Percentiles rank a stretch among this genome's conserved stretches.
Conservation (phyloP, 2,329 filamentous ascomycete genomes). For the Aspergillus sp. region DNA sequence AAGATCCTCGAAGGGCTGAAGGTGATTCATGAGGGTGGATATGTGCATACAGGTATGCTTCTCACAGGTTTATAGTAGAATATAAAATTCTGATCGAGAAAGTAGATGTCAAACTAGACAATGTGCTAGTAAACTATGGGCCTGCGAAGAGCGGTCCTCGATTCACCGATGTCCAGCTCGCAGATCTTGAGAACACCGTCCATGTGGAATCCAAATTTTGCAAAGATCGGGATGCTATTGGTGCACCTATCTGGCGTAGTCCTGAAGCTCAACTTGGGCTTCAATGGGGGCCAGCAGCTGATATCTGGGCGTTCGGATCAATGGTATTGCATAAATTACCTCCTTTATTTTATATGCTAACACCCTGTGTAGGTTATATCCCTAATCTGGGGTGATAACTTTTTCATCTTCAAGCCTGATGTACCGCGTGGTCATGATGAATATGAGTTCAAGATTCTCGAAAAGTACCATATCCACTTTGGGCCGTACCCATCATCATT, state of each 20-base stretch:
- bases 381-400: constrained; percentile 12
- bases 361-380: constrained; percentile 9
- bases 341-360: neutral
- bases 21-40: constrained; percentile 11
- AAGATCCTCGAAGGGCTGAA: constrained; percentile 9
- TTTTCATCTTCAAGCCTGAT: constrained; percentile 14
- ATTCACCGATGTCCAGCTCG: constrained; percentile 14
- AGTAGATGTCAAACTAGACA: constrained; percentile 15
- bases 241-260: constrained; percentile 13
- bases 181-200: constrained; percentile 13
- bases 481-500: constrained; percentile 9
- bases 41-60: constrained; percentile 13
- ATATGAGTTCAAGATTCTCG: constrained; percentile 14
- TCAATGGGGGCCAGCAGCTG: constrained; percentile 11
- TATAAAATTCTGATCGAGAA: constrained; percentile 1
- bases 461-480: constrained; percentile 13
- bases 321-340: constrained; percentile 5
- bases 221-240: constrained; percentile 7
- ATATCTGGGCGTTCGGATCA: constrained; percentile 14
- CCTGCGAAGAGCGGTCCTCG: neutral
- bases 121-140: constrained; percentile 16
- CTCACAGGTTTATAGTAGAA: neutral
- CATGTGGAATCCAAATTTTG: constrained; percentile 6
- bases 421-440: constrained; percentile 11
- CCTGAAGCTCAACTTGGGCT: constrained; percentile 12